These are phyloP conservation scores for Fusarium miscanthi DNA, from an alignment of 2,329 filamentous ascomycete genomes.

Conservation along the genomic window DNA sequence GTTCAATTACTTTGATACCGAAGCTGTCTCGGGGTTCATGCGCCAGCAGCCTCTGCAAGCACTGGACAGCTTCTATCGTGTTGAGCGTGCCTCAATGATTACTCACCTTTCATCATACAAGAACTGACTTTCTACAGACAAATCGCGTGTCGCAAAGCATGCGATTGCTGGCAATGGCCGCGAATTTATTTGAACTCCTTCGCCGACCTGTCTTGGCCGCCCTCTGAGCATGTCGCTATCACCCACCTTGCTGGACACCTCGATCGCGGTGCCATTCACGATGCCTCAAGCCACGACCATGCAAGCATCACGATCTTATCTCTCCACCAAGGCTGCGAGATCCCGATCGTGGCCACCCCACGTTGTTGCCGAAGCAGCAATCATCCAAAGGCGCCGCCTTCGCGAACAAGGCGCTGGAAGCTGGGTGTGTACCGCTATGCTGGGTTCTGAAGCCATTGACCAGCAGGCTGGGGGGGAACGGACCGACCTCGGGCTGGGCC, in stretches of 20 bases:
- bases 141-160: fast-evolving
- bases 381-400: too few species aligned
- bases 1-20: background rate
- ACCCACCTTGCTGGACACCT: background rate
- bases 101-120: background rate
- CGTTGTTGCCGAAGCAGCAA: background rate
- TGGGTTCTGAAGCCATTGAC: background rate
- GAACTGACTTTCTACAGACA: conserved; percentile 41
- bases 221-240: background rate
- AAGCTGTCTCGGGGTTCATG: background rate
- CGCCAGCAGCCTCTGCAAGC: background rate
- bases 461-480: conserved; percentile 17
- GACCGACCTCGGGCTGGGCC: conserved; percentile 26
- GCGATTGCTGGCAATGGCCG: too few species aligned
- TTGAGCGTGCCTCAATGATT: background rate
- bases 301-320: background rate
- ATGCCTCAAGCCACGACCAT: background rate
- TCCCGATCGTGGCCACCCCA: background rate
- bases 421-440: background rate
- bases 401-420: too few species aligned
- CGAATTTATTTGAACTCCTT: background rate
- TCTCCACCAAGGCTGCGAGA: background rate
- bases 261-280: background rate
- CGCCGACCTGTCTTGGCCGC: background rate
- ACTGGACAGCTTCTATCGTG: background rate